A percentile compares a stretch with the other conserved stretches of the same genome.
Evolutionary conservation across 805 yeast genomes (phyloP).

Genomic region (Peterozyma xylosa): DNA sequence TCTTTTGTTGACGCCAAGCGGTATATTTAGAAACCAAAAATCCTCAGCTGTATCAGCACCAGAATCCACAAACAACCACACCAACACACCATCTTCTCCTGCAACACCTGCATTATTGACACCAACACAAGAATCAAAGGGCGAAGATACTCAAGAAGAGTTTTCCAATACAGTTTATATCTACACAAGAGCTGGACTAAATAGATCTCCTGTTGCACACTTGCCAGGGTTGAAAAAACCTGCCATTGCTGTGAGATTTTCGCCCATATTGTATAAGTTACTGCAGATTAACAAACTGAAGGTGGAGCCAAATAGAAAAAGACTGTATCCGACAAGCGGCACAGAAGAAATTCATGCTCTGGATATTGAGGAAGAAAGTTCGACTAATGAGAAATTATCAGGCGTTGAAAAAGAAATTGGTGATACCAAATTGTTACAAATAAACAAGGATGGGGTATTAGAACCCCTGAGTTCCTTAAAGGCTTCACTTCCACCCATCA

Average conservation of each 20-base stretch:
- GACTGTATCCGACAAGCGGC: background rate
- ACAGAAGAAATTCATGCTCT: background rate
- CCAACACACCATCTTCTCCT: background rate
- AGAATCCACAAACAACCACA: slow-evolving; percentile 7
- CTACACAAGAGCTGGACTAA: slow-evolving; percentile 64
- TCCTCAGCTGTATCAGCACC: background rate
- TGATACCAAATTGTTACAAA: background rate
- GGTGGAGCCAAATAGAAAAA: background rate
- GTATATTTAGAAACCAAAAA: slow-evolving; percentile 37
- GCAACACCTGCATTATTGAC: background rate
- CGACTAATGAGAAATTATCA: slow-evolving; percentile 6
- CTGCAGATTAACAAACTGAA: slow-evolving; percentile 6
- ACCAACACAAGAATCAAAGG: slow-evolving; percentile 9
- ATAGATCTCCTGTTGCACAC: slow-evolving; percentile 66
- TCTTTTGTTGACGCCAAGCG: slow-evolving; percentile 71
- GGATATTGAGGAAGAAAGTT: slow-evolving; percentile 2
- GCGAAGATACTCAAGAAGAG: slow-evolving; percentile 22
- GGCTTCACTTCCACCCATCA: background rate
- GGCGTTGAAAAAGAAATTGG: background rate
- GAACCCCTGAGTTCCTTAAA: slow-evolving; percentile 2
- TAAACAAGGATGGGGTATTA: no score
- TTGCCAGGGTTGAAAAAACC: slow-evolving; percentile 78
- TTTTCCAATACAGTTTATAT: slow-evolving; percentile 68
- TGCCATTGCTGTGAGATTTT: slow-evolving; percentile 75
- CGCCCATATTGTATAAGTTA: slow-evolving; percentile 52